These are phyloP conservation scores for Allantophomopsis lycopodina DNA, from an alignment of 2,329 filamentous ascomycete species.

Conservation along the genomic window DNA sequence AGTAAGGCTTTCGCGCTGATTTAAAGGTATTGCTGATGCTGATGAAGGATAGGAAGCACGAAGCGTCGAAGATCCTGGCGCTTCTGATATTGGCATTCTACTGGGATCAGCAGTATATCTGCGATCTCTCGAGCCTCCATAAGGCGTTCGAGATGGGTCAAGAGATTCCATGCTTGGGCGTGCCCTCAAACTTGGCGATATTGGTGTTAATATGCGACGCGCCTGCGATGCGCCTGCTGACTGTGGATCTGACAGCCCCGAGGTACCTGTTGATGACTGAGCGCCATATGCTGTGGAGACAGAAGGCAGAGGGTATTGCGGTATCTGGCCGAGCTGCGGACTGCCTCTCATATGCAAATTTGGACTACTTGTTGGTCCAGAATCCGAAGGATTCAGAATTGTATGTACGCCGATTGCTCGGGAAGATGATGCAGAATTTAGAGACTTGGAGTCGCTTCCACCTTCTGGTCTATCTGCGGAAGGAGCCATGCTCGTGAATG, in stretches of 20 bases:
- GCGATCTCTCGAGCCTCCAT: too few relatives aligned
- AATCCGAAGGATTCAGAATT: slow-evolving; percentile 20
- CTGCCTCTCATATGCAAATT: slow-evolving; percentile 9
- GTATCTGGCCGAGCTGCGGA: slow-evolving; percentile 3
- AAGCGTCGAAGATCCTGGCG: too few relatives aligned
- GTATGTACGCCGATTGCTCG: slow-evolving; percentile 20
- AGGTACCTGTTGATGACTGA: slow-evolving; percentile 9
- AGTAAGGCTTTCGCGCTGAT: slow-evolving; percentile 17
- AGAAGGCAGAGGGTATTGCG: slow-evolving; percentile 11
- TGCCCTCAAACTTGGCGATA: too few relatives aligned
- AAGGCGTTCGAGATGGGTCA: too few relatives aligned
- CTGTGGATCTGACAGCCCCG: too few relatives aligned
- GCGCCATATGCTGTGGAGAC: slow-evolving; percentile 9
- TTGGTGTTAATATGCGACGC: too few relatives aligned
- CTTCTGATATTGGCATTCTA: slow-evolving; percentile 9
- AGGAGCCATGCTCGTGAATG: too few relatives aligned
- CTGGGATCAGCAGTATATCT: slow-evolving; percentile 4
- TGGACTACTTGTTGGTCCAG: slow-evolving; percentile 7
- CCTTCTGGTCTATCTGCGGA: too few relatives aligned
- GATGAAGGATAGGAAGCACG: slow-evolving; percentile 21
- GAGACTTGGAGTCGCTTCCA: too few relatives aligned
- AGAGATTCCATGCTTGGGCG: too few relatives aligned
- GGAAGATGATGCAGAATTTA: slow-evolving; percentile 6
- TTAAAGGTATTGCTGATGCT: slow-evolving; percentile 19
- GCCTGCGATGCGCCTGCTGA: too few relatives aligned